Percentiles rank a stretch among this genome's conserved stretches.
phyloP scores from a whole-genome alignment of 2,329 filamentous ascomycete genomes.

The Rutstroemia sydowiana region DNA sequence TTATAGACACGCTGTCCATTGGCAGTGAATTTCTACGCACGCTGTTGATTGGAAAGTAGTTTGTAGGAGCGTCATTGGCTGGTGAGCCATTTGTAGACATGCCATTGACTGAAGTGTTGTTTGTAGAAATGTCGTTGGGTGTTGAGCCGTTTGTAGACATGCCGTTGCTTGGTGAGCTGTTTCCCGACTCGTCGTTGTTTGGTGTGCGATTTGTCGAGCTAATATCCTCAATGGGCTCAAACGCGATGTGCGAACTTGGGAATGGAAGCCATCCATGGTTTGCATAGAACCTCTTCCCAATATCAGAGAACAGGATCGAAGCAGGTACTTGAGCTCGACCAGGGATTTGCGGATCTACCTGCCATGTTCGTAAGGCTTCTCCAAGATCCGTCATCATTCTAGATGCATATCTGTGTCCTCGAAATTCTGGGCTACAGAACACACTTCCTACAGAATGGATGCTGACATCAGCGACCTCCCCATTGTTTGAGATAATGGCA shows the following conservation, averaged over 20 bases:
- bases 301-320: constrained; percentile 79
- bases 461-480: constrained; percentile 44
- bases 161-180: background rate
- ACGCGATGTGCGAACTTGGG: constrained; percentile 62
- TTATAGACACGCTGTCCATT: no score
- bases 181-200: no score
- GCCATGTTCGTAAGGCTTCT: constrained; percentile 43
- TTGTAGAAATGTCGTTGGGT: no score
- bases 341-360: constrained; percentile 35
- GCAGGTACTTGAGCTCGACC: constrained; percentile 45
- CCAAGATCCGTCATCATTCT: constrained; percentile 67
- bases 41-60: no score
- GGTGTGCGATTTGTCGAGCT: no score
- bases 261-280: constrained; percentile 69
- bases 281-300: constrained; percentile 77
- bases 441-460: constrained; percentile 74
- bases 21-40: no score
- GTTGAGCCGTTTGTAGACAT: background rate
- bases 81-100: no score
- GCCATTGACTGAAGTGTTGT: no score
- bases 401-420: constrained; percentile 69
- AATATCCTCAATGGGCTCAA: constrained; percentile 37
- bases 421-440: constrained; percentile 60
- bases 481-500: constrained; percentile 40
- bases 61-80: no score